Percentiles rank a stretch among this genome's conserved stretches.
Evolutionary conservation across 768 basidiomycete species (phyloP).

Genomic region (Porpolomopsis calyptriformis): DNA sequence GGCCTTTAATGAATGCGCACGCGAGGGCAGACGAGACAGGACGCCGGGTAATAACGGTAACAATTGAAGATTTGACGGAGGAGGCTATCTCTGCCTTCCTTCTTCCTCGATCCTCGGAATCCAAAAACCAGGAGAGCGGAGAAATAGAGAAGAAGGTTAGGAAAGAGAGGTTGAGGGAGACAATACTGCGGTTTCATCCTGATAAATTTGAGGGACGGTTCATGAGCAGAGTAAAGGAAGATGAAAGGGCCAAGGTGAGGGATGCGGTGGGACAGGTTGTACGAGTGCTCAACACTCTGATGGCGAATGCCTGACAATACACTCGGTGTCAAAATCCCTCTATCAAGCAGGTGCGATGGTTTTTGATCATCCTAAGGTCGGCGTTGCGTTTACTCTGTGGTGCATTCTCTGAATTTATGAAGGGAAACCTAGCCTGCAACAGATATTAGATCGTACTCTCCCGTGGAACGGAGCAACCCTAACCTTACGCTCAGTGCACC

Average conservation of each 20-base stretch:
- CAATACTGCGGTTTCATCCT: slow-evolving; percentile 66
- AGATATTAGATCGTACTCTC: too few relatives aligned
- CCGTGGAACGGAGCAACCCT: too few relatives aligned
- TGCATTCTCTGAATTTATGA: too few relatives aligned
- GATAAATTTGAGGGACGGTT: slow-evolving; percentile 75
- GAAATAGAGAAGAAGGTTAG: slow-evolving; percentile 33
- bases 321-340: too few relatives aligned
- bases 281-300: slow-evolving; percentile 46
- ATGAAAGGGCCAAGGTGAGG: slow-evolving; percentile 39
- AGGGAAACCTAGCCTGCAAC: too few relatives aligned
- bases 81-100: slow-evolving; percentile 52
- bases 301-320: too few relatives aligned
- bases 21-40: slow-evolving; percentile 13
- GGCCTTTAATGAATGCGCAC: slow-evolving; percentile 45
- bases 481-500: too few relatives aligned
- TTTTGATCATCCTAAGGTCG: too few relatives aligned
- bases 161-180: slow-evolving; percentile 56
- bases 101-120: slow-evolving; percentile 21
- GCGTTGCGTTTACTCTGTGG: too few relatives aligned
- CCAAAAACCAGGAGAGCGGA: slow-evolving; percentile 8
- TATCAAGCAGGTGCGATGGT: too few relatives aligned
- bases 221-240: slow-evolving; percentile 37
- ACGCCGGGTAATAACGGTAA: slow-evolving; percentile 14
- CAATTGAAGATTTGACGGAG: slow-evolving; percentile 41
- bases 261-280: slow-evolving; percentile 58